Base-by-base conservation (phyloP, 1,139 yeast genomes). In the Yamadazyma sp. region DNA sequence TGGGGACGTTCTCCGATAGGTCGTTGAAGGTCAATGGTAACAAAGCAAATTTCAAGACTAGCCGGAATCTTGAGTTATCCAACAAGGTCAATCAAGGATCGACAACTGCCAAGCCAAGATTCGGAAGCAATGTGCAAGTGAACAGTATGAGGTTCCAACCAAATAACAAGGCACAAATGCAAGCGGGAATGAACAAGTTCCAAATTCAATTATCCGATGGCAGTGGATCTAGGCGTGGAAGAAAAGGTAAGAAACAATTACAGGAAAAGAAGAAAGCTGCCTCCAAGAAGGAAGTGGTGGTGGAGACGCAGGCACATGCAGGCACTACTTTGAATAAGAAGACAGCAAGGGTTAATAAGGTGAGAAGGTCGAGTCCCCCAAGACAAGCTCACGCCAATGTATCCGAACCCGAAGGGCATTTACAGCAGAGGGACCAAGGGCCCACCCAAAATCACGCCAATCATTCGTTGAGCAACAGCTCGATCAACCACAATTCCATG, bases 131-230 rank as follows among this genome's bases (percentile, higher is more conserved):
- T 36, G 35, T 31, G 20, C 38, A 43, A 14, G 43, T 39, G n/a
- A 45, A 42, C 36, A 40, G 30, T 17, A 34, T 45, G 34, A 40
- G 54, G 34, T 53, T 51, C 38, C 52, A 48, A 33, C 36, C 48
- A 12, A 40, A 51, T 5, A 56, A 55, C 32, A 61, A 58, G 47
- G 60, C 67, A 1, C 61, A 64, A 41, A 67, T 66, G 73, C 72
- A 66, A 54, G 68, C 68, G 4, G 75, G 75, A 8, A 68, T 70
- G 69, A 69, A 66, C 49, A 72, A 73, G 54, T 76, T 76, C 51
- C 81, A 76, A 53, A 76, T 76, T 43, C 76, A 76, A 1, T 68
- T 76, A 41, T 66, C 78, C 3, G 81, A 75, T 51, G 74, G 74
- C 32, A 74, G 68, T 47, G 66, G 66, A 66, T 67, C 49, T 59